Conservation (phyloP, 805 yeast species). For the Candida pseudofarinosa region DNA sequence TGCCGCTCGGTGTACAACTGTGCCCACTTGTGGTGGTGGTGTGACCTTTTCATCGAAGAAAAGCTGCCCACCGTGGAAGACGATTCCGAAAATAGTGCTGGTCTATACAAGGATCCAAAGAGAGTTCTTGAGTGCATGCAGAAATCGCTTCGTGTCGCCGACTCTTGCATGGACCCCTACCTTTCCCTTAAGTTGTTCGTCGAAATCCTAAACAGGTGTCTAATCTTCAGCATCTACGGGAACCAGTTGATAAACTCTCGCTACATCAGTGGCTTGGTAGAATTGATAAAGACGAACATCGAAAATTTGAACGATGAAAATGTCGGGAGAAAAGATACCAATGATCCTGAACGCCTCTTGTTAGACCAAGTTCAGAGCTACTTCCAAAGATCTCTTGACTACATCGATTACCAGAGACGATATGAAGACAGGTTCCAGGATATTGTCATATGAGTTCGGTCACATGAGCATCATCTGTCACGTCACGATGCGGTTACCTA, state of each 20-base stretch:
- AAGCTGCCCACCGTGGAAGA: slow-evolving; percentile 26
- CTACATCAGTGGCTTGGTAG: slow-evolving; percentile 83
- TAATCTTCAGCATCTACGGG: slow-evolving; percentile 83
- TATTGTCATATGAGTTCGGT: slow-evolving; percentile 23
- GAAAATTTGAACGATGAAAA: slow-evolving; percentile 37
- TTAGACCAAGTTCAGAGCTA: slow-evolving; percentile 23
- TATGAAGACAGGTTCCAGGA: slow-evolving; percentile 66
- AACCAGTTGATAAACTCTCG: slow-evolving; percentile 63
- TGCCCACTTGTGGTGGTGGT: slow-evolving; percentile 93
- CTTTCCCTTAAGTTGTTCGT: slow-evolving; percentile 79
- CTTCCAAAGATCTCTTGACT: slow-evolving; percentile 69
- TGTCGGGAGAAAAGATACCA: slow-evolving; percentile 14
- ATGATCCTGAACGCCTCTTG: slow-evolving; percentile 25
- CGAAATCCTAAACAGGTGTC: slow-evolving; percentile 81
- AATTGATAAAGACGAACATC: slow-evolving; percentile 66
- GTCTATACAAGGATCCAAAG: slow-evolving; percentile 46
- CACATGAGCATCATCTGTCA: too few relatives aligned
- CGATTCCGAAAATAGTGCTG: slow-evolving; percentile 6
- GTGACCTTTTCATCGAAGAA: slow-evolving; percentile 43
- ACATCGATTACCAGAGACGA: slow-evolving; percentile 63
- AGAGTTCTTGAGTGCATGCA: slow-evolving; percentile 89
- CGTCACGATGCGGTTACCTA: too few relatives aligned
- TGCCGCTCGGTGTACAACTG: slow-evolving; percentile 86
- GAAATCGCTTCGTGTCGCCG: slow-evolving; percentile 84
- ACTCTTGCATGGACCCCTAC: slow-evolving; percentile 80